Percentiles rank a stretch among this genome's conserved stretches.
These are phyloP conservation scores for Cryphonectria naterciae DNA, from an alignment of 2,329 filamentous ascomycete genomes.

Conservation along the genomic window DNA sequence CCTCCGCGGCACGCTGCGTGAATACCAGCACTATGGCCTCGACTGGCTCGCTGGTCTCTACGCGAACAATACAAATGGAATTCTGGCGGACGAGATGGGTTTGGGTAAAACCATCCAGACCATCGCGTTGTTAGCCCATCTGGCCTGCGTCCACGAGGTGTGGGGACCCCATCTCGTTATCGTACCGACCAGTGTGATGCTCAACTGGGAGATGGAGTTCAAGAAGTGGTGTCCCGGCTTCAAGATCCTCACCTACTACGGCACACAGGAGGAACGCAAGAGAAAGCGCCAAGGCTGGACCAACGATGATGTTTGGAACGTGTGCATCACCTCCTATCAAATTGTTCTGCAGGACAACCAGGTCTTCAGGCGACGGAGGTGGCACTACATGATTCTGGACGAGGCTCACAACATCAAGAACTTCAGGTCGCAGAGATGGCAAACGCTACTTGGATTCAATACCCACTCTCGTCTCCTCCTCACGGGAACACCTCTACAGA, in stretches of 20 bases:
- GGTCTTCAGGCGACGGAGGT: slow-evolving; percentile 87
- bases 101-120: slow-evolving; percentile 98
- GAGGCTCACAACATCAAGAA: slow-evolving; percentile 99
- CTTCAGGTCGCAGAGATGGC: slow-evolving; percentile 97
- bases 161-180: slow-evolving; percentile 97
- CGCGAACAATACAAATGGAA: slow-evolving; percentile 90
- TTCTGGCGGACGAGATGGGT: slow-evolving; percentile 97
- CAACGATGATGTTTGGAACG: slow-evolving; percentile 92
- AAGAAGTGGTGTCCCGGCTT: slow-evolving; percentile 99
- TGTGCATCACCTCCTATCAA: slow-evolving; percentile 97
- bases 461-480: slow-evolving; percentile 85
- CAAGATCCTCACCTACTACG: slow-evolving; percentile 97
- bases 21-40: slow-evolving; percentile 95
- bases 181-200: slow-evolving; percentile 96
- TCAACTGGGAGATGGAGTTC: slow-evolving; percentile 99
- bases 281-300: slow-evolving; percentile 92
- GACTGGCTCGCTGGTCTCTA: slow-evolving; percentile 97
- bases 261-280: slow-evolving; percentile 88
- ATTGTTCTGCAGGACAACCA: slow-evolving; percentile 92
- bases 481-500: slow-evolving; percentile 94
- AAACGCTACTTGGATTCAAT: slow-evolving; percentile 90
- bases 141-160: slow-evolving; percentile 85
- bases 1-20: slow-evolving; percentile 83
- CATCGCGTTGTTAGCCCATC: slow-evolving; percentile 88
- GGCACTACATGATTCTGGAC: slow-evolving; percentile 98